Percentiles rank a stretch among this genome's conserved stretches.
phyloP scores from a whole-genome alignment of 2,329 filamentous ascomycete species.

The Monosporascus ibericus region DNA sequence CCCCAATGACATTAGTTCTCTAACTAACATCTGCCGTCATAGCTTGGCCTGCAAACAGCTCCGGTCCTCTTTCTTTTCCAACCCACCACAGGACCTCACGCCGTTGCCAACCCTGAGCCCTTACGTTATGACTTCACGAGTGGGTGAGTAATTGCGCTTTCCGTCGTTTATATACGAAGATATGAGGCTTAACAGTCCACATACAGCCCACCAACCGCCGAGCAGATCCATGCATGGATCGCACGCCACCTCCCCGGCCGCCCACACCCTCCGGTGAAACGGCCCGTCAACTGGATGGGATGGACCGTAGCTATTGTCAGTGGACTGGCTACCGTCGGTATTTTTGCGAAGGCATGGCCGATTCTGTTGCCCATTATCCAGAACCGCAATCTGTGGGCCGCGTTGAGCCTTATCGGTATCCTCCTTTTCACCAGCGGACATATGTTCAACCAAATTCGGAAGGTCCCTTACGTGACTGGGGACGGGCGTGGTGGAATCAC shows the following conservation, averaged over 20 bases:
- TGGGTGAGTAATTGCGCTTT: conserved; percentile 51
- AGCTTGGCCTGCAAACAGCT: conserved; percentile 92
- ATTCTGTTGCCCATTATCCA: conserved; percentile 77
- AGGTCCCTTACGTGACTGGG: conserved; percentile 84
- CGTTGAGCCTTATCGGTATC: conserved; percentile 79
- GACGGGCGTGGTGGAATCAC: conserved; percentile 79
- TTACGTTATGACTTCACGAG: conserved; percentile 77
- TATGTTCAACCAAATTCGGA: conserved; percentile 99
- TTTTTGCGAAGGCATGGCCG: conserved; percentile 64
- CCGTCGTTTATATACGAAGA: background rate
- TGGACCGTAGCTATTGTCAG: conserved; percentile 63
- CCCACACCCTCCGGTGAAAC: conserved; percentile 69
- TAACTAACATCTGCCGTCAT: conserved; percentile 5
- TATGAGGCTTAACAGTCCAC: conserved; percentile 11
- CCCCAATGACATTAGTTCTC: conserved; percentile 9
- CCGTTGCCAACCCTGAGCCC: conserved; percentile 62
- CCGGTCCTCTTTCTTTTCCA: conserved; percentile 84
- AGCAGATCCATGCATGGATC: conserved; percentile 74
- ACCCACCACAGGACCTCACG: conserved; percentile 75
- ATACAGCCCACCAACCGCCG: conserved; percentile 67
- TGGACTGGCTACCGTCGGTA: conserved; percentile 63
- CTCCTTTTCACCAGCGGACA: conserved; percentile 92
- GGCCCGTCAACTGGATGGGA: conserved; percentile 82
- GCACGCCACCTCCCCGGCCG: conserved; percentile 70
- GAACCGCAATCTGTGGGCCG: conserved; percentile 92